A percentile compares a stretch with the other conserved stretches of the same genome.
Conservation (phyloP, 495 filamentous ascomycete genomes). For the Penicillium pancosmium region DNA sequence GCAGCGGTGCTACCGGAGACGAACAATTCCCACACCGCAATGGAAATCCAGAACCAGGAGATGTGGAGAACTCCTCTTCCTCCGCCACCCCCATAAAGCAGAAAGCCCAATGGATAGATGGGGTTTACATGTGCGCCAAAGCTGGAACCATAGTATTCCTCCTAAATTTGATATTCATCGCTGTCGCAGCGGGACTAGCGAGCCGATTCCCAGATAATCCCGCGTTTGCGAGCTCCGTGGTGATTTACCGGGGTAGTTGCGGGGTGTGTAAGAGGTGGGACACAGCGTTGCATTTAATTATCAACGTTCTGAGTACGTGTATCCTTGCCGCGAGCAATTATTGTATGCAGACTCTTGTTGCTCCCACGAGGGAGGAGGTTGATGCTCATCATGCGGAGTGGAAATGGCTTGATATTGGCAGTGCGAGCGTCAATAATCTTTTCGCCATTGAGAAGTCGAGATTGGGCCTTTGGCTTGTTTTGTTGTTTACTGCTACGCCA, state of each 20-base stretch:
- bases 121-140: background rate
- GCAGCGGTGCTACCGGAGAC: background rate
- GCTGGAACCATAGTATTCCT: background rate
- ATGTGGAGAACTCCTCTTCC: background rate
- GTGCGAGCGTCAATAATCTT: constrained; percentile 22
- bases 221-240: background rate
- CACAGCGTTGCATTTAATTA: constrained; percentile 26
- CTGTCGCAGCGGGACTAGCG: background rate
- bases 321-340: constrained; percentile 39
- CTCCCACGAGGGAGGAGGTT: constrained; percentile 31
- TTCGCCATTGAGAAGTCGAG: constrained; percentile 4
- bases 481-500: constrained; percentile 23
- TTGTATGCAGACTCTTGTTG: constrained; percentile 41
- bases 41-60: background rate
- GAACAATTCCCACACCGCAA: background rate
- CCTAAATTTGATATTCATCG: background rate
- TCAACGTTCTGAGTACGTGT: constrained; percentile 36
- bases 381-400: constrained; percentile 19
- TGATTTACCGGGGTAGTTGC: constrained; percentile 11
- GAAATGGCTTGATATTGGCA: constrained; percentile 30
- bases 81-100: background rate
- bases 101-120: background rate
- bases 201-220: background rate
- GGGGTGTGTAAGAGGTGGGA: constrained; percentile 12
- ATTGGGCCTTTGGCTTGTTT: constrained; percentile 15